Percentiles rank a stretch among this genome's conserved stretches.
Conservation (phyloP, 495 filamentous ascomycete genomes). For the Aspergillus avenaceus region DNA sequence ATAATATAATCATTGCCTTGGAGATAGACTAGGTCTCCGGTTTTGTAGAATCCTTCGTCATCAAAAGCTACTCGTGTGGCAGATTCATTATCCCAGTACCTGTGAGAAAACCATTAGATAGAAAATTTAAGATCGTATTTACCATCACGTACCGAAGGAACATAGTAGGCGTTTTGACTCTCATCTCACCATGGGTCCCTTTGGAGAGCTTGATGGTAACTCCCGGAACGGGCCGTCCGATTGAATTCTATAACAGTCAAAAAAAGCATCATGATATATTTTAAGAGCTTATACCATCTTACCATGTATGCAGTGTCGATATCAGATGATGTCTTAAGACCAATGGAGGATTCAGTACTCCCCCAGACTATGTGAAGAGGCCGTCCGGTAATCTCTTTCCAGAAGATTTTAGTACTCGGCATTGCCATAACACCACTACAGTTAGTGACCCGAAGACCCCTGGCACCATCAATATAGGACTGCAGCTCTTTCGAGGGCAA, state of each 20-base stretch:
- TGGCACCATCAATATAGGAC: not conserved
- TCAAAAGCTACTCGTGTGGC: not conserved
- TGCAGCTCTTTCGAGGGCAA: not conserved
- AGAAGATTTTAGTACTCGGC: not conserved
- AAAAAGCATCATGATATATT: not conserved
- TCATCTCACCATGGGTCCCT: not conserved
- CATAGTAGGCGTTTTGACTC: not conserved
- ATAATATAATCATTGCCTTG: not conserved
- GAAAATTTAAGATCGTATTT: not conserved
- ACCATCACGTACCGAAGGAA: not conserved
- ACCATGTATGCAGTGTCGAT: not conserved
- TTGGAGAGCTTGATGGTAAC: not conserved
- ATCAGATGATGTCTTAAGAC: not conserved
- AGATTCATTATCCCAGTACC: not conserved
- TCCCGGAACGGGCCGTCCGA: not conserved
- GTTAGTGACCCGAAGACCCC: not conserved
- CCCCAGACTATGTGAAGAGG: not conserved
- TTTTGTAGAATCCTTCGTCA: not conserved
- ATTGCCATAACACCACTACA: not conserved
- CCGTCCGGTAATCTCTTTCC: not conserved
- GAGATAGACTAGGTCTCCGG: not conserved
- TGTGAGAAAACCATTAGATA: not conserved
- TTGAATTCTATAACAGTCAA: not conserved
- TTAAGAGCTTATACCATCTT: not conserved
- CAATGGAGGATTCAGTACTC: not conserved